Conservation (phyloP, 2,329 filamentous ascomycete species). For the Penicillium sp. region DNA sequence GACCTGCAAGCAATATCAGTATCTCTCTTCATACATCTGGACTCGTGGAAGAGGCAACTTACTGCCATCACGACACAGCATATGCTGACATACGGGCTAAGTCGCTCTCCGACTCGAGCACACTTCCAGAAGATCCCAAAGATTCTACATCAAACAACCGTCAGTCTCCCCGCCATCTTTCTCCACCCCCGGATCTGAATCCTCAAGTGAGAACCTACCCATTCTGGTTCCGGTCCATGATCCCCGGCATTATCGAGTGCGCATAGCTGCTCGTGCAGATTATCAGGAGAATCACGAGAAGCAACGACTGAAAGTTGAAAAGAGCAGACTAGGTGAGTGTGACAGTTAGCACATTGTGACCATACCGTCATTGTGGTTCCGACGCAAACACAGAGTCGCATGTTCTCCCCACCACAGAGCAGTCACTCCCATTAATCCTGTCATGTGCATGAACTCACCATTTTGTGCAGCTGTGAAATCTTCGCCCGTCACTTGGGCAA, state of each 20-base stretch:
- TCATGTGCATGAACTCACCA: slow-evolving; percentile 27
- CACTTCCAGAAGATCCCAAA: slow-evolving; percentile 95
- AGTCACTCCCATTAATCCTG: neutral
- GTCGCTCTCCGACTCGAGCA: slow-evolving; percentile 83
- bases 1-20: slow-evolving; percentile 23
- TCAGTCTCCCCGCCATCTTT: neutral
- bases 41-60: slow-evolving; percentile 34
- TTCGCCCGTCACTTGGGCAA: slow-evolving; percentile 3
- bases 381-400: neutral
- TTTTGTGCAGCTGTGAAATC: slow-evolving; percentile 22
- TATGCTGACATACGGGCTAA: slow-evolving; percentile 93
- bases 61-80: slow-evolving; percentile 95
- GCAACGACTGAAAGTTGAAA: slow-evolving; percentile 97
- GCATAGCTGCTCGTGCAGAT: slow-evolving; percentile 96
- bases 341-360: slow-evolving; percentile 15
- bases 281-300: slow-evolving; percentile 88
- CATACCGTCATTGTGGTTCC: neutral
- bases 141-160: slow-evolving; percentile 51
- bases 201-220: slow-evolving; percentile 58
- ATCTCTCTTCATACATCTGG: neutral
- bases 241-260: slow-evolving; percentile 82
- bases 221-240: slow-evolving; percentile 91
- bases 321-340: slow-evolving; percentile 70
- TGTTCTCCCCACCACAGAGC: neutral
- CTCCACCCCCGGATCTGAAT: neutral